Base-by-base conservation (phyloP, 257 asterid species). In the Jasminum sambac region DNA sequence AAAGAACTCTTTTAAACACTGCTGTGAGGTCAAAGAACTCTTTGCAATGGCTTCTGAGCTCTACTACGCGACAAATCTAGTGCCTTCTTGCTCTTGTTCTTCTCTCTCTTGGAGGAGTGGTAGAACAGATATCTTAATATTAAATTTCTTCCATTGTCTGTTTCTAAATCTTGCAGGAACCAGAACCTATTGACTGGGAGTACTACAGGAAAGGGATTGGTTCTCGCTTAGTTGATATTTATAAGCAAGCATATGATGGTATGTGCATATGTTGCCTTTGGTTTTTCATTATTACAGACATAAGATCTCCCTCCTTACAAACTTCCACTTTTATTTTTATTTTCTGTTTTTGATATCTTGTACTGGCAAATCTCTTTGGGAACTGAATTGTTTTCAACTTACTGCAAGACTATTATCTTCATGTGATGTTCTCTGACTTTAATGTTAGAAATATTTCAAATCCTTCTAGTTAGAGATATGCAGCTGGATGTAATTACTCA, bases 121-220 rank as follows among this genome's bases (percentile, higher is more conserved):
- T 48, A 48, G 24, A 48, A 6, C 1, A 21, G 23, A 16, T 17
- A 17, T 48, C 58, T 48, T 48, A 5, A 52, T 52, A 21, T 52
- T 19, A 6, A 11, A 52, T 52, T 6, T 19, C 14, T 48, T 19
- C 30, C 8, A 9, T 52, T 52, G 26, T 9, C 21, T 13, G 10
- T 23, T 55, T 13, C 19, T 55, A 55, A 55, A 19, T 55, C 30
- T 52, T 81, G 77, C 82, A 84, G 88, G 86, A 84, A 68, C 84
- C 88, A 2, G 82, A 84, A 62, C 84, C 88, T 58, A 63, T 84
- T 36, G 77, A 84, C 77, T 84, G 88, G 88, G 88, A 78, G 21
- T 74, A 71, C 24, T 84, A 84, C 77, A 81, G 88, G 58, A 84
- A 84, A 74, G 82, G 86, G 68, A 78, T 84, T 71, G 88, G 86